Evolutionary conservation across 352 stramenopile species (phyloP), one percentile per base, ranked within the genome.

Genomic region (Phytophthora europaea): DNA sequence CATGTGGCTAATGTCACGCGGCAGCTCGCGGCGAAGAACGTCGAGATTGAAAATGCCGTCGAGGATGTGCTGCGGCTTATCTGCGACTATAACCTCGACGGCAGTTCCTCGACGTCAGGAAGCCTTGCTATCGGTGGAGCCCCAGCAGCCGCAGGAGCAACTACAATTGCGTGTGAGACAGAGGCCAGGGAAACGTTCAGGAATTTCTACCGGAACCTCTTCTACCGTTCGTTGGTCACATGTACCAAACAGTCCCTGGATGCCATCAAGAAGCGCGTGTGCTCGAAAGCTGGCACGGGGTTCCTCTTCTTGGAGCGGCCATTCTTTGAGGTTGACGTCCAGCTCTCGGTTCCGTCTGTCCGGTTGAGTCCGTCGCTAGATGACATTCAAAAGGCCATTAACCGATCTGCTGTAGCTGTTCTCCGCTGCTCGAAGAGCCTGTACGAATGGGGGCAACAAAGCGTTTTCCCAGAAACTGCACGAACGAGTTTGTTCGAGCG

Each of bases 271-370:
- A 94, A 93, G 60, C 82, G 91, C 1, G 83, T 94, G 10, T 94
- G 88, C 55, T 92, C 85, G 0, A 94, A 94, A 53, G 85, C 88
- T 6, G 86, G 88, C 2, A 93, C 85, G 7, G 87, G 88, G 0
- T 95, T 96, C 63, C 70, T 97, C 12, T 96, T 96, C 57, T 70
- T 96, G 2, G 87, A 96, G 33, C 76, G 89, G 2, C 89, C 91
- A 5, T 97, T 97, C 63, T 97, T 97, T 62, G 88, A 94, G 59
- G 90, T 97, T 2, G 89, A 97, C 52, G 91, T 96, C 0, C 89
- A 97, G 70, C 79, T 95, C 23, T 88, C 80, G 0, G 89, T 96
- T 4, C 91, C 91, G n/a, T 93, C 83, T 0, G 88, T 96, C 9
- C 80, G 89, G 0, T 78, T 97, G 2, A 92, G 83, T 53, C 91